phyloP scores from a whole-genome alignment of 768 basidiomycete species.

The Epithele typhae region DNA sequence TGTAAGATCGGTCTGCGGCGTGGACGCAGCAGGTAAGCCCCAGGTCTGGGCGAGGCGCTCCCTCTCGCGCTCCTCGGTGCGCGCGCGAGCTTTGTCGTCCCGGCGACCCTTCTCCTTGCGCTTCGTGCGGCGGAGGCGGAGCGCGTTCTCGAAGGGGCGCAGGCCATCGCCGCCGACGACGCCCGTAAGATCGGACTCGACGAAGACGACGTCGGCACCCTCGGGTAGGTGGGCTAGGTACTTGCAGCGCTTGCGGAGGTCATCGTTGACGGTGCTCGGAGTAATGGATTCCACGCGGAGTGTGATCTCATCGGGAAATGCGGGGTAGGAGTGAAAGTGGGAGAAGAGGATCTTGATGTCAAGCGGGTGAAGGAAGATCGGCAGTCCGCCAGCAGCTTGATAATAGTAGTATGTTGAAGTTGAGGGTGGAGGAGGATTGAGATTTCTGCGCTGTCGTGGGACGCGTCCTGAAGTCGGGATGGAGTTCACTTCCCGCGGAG shows the following conservation, averaged over 20 bases:
- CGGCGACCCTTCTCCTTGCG: constrained; percentile 79
- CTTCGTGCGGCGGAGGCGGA: constrained; percentile 69
- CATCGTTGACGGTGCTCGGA: constrained; percentile 85
- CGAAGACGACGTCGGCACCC: constrained; percentile 88
- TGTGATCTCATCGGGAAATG: constrained; percentile 79
- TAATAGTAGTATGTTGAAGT: constrained; percentile 94
- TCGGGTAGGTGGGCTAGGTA: constrained; percentile 92
- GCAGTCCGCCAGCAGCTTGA: constrained; percentile 87
- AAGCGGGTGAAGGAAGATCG: constrained; percentile 91
- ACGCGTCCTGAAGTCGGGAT: constrained; percentile 34
- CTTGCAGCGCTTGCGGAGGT: constrained; percentile 91
- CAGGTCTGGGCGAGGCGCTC: constrained; percentile 27
- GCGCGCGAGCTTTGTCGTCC: constrained; percentile 79
- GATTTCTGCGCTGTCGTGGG: constrained; percentile 65
- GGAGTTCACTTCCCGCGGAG: constrained; percentile 5
- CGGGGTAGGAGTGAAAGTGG: constrained; percentile 74
- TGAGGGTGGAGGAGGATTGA: constrained; percentile 84
- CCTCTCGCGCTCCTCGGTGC: constrained; percentile 75
- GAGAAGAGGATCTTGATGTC: constrained; percentile 91
- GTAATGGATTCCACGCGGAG: constrained; percentile 75
- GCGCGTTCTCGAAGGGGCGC: constrained; percentile 76
- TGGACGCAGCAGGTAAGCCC: constrained; percentile 10
- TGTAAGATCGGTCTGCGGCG: neutral
- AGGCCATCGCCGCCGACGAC: constrained; percentile 77
- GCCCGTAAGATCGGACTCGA: constrained; percentile 78